phyloP scores from a whole-genome alignment of 2,329 filamentous ascomycete genomes.

The Talaromyces sp. region DNA sequence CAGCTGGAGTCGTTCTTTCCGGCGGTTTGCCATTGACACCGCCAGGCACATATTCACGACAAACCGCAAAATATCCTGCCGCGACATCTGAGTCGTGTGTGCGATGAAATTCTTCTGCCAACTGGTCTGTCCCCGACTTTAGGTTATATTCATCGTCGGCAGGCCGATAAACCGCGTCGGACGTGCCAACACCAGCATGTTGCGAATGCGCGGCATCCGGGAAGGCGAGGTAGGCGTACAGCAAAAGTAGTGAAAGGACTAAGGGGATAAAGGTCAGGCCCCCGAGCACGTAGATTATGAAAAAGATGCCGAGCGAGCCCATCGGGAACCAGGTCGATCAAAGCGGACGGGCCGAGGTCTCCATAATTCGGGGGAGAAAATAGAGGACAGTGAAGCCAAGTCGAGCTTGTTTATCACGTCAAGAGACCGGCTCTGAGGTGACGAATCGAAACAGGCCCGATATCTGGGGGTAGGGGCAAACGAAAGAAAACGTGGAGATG shows the following conservation, averaged over 20 bases:
- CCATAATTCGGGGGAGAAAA: constrained; percentile 30
- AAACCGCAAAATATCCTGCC: constrained; percentile 93
- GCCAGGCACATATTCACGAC: constrained; percentile 86
- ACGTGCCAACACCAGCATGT: constrained; percentile 41
- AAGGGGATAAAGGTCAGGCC: constrained; percentile 86
- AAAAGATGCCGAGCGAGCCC: constrained; percentile 57
- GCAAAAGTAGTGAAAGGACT: constrained; percentile 61
- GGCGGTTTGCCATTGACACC: constrained; percentile 92
- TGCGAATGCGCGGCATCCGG: constrained; percentile 47
- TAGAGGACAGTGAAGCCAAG: constrained; percentile 6
- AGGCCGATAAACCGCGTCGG: constrained; percentile 49
- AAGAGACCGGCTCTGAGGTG: constrained; percentile 21
- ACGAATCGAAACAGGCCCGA: constrained; percentile 3
- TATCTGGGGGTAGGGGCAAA: no score
- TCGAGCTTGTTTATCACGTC: neutral
- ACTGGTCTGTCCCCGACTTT: constrained; percentile 60
- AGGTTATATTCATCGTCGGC: constrained; percentile 68
- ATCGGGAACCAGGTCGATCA: constrained; percentile 41
- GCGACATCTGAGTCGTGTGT: constrained; percentile 74
- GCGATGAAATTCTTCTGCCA: constrained; percentile 64
- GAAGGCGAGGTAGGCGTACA: constrained; percentile 70
- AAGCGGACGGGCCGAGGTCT: constrained; percentile 33
- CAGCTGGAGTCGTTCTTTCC: constrained; percentile 79
- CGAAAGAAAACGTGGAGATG: constrained; percentile 7
- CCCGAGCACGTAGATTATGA: constrained; percentile 79